Base-by-base conservation (phyloP, 768 basidiomycete species). In the Chalciporus sphaerocephalus region DNA sequence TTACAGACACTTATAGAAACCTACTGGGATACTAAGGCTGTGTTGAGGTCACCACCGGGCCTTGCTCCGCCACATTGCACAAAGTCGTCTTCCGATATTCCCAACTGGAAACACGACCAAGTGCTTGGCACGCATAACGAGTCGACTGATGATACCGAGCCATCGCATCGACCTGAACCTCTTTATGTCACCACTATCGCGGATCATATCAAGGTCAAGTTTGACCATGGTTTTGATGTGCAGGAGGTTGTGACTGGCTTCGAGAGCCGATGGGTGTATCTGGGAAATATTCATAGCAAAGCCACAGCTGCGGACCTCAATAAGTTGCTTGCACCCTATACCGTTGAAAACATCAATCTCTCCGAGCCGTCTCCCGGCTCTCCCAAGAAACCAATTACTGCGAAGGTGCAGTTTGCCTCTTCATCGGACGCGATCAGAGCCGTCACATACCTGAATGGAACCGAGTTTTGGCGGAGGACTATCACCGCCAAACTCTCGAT, bases 191-290 rank as follows among this genome's bases (percentile, higher is more conserved):
- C 74, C 11, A 69, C 61, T 0, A 58, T 85, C 6, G 70, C 80
- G 33, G 75, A 80, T 28, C 74, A 83, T 43, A 80, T 76, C 17
- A 72, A 69, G 40, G 74, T 83, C 16, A 75, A 69, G 17, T 68
- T 88, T 37, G 74, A 74, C 24, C 60, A 77, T 0, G 88, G 89
- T 0, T 85, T 86, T 37, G 69, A 71, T 2, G 72, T 90, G 2
- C 60, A 68, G 20, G 71, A 78, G 0, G 58, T 89, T 6, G 61
- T 62, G 6, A 88, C 87, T 1, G 81, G 81, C 1, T 83, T 88
- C 33, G 87, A 92, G 54, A 81, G 82, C 0, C 75, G 74, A 6
- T 80, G 78, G 69, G 56, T 89, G 8, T 66, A 73, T 28, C 50
- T 91, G 2, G 68, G 69, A 5, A 76, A 81, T 18, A 56, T 90